A percentile compares a stretch with the other conserved stretches of the same genome.
Evolutionary conservation across 352 stramenopile genomes (phyloP).

Genomic region (Phytopythium sindhum): DNA sequence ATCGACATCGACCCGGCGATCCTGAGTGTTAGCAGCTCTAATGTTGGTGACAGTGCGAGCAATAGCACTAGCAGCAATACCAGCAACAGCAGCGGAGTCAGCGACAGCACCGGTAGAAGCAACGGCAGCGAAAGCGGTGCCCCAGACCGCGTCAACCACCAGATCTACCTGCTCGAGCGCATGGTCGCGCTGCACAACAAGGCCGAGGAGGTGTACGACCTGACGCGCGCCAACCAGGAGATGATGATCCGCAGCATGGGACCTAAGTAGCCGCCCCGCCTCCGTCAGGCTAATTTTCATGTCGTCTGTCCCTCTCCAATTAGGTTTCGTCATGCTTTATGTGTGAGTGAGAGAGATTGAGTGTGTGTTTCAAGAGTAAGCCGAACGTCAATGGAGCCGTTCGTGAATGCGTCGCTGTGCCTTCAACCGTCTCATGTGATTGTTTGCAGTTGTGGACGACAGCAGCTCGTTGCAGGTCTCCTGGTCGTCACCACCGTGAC

Average conservation of each 20-base stretch:
- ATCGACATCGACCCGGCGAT: conserved; percentile 4
- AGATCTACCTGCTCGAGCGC: conserved; percentile 19
- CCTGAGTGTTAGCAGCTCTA: not conserved
- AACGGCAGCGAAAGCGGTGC: not conserved
- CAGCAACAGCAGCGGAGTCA: not conserved
- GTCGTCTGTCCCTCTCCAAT: not conserved
- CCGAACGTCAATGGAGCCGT: not conserved
- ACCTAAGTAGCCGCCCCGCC: not conserved
- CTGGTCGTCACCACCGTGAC: too few species aligned
- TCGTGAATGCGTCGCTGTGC: not conserved
- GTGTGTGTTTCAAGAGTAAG: not conserved
- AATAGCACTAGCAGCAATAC: not conserved
- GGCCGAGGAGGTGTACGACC: conserved; percentile 36
- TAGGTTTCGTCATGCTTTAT: not conserved
- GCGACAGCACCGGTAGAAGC: not conserved
- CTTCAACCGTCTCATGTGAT: not conserved
- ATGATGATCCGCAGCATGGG: conserved; percentile 26
- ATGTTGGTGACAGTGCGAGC: not conserved
- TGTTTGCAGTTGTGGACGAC: too few species aligned
- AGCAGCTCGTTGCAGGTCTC: too few species aligned
- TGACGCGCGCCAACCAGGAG: conserved; percentile 40
- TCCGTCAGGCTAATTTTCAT: not conserved
- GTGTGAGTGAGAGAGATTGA: not conserved
- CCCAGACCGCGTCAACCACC: conserved; percentile 2
- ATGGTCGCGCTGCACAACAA: conserved; percentile 40